Percentiles rank a stretch among this genome's conserved stretches.
Evolutionary conservation across 306 rosid species (phyloP).

Genomic region (Quercus gilva): DNA sequence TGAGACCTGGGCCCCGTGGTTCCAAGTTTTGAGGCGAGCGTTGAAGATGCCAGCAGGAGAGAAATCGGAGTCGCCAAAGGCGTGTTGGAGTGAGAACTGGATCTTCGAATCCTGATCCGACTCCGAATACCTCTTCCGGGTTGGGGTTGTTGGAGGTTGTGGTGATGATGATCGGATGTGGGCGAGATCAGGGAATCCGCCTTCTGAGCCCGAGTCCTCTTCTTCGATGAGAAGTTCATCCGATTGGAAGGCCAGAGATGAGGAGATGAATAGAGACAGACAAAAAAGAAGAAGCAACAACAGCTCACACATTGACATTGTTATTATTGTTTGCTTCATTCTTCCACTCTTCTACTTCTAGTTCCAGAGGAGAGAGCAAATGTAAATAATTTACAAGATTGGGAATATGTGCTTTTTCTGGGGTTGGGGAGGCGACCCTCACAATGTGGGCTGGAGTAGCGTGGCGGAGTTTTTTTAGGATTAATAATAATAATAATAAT

Average conservation of each 20-base stretch:
- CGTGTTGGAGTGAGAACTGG: constrained; percentile 82
- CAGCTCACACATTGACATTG: constrained; percentile 1
- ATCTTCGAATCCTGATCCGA: constrained; percentile 84
- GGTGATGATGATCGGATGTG: constrained; percentile 22
- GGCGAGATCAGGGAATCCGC: constrained; percentile 46
- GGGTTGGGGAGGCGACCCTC: no score
- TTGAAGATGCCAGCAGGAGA: constrained; percentile 76
- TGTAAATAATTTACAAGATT: no score
- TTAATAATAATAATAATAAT: no score
- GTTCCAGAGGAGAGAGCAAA: no score
- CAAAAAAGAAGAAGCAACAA: constrained; percentile 19
- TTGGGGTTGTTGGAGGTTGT: constrained; percentile 20
- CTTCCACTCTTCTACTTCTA: background rate
- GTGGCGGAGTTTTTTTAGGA: no score
- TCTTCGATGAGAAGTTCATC: constrained; percentile 92
- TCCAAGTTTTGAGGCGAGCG: constrained; percentile 91
- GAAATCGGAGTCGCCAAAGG: constrained; percentile 86
- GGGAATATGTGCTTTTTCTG: no score
- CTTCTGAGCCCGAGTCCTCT: constrained; percentile 90
- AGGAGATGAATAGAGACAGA: constrained; percentile 31
- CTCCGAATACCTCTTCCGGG: constrained; percentile 70
- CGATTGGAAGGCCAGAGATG: constrained; percentile 67
- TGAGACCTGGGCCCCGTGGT: constrained; percentile 77
- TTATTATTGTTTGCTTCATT: background rate
- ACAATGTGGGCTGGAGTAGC: no score